A percentile compares a stretch with the other conserved stretches of the same genome.
These are phyloP conservation scores for Calonectria pauciramosa DNA, from an alignment of 2,329 filamentous ascomycete genomes.

Conservation along the genomic window DNA sequence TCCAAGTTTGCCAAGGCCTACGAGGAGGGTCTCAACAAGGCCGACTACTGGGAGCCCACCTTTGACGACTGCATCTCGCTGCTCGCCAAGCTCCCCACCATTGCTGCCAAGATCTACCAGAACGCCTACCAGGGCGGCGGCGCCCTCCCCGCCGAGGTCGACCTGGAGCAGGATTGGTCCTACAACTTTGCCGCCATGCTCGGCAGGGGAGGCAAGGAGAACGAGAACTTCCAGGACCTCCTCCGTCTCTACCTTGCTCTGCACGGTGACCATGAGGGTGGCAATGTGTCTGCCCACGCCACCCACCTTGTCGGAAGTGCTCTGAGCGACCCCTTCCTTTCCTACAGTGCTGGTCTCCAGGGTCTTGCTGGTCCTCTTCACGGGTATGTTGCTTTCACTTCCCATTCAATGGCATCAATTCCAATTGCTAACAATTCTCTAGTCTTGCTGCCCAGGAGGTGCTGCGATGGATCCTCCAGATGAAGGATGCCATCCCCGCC, in stretches of 20 bases:
- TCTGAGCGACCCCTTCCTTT: slow-evolving; percentile 93
- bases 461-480: slow-evolving; percentile 94
- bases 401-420: neutral
- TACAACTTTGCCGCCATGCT: slow-evolving; percentile 99
- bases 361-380: slow-evolving; percentile 88
- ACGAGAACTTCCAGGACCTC: slow-evolving; percentile 96
- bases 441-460: slow-evolving; percentile 96
- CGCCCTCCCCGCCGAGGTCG: slow-evolving; percentile 80
- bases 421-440: slow-evolving; percentile 4
- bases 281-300: slow-evolving; percentile 95
- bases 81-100: slow-evolving; percentile 94
- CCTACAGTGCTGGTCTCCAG: slow-evolving; percentile 95
- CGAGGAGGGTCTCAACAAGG: slow-evolving; percentile 90
- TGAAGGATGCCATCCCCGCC: slow-evolving; percentile 88
- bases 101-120: slow-evolving; percentile 98
- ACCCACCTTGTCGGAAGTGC: slow-evolving; percentile 97
- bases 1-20: slow-evolving; percentile 95
- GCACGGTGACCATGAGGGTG: slow-evolving; percentile 98
- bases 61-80: slow-evolving; percentile 96
- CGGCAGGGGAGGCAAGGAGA: slow-evolving; percentile 87
- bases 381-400: slow-evolving; percentile 59
- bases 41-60: slow-evolving; percentile 98
- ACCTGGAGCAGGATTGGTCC: slow-evolving; percentile 92
- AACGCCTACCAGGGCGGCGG: slow-evolving; percentile 84
- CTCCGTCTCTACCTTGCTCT: slow-evolving; percentile 94